These are phyloP conservation scores for Quercus engelmannii DNA, from an alignment of 306 rosid species.

Conservation along the genomic window DNA sequence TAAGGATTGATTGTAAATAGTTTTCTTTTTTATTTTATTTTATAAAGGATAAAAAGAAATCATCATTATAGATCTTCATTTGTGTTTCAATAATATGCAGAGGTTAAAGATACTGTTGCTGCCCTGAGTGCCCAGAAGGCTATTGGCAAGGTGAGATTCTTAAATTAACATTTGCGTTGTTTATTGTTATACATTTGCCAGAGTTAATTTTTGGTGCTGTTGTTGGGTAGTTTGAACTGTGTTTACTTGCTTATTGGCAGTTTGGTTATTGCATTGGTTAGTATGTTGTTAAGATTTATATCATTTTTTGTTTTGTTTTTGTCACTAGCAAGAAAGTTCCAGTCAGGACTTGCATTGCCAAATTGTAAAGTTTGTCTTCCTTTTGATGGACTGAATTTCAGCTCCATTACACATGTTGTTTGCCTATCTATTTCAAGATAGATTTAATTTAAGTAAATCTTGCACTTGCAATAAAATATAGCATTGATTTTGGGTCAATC, in stretches of 20 bases:
- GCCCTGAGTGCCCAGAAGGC: constrained; percentile 63
- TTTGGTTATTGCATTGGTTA: too few relatives aligned
- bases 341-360: too few relatives aligned
- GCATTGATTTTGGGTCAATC: background rate
- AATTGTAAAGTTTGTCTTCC: too few relatives aligned
- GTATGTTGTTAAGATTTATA: too few relatives aligned
- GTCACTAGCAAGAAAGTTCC: too few relatives aligned
- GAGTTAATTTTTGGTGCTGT: background rate
- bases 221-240: too few relatives aligned
- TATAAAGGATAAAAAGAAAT: background rate
- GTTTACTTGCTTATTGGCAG: too few relatives aligned
- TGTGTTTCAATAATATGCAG: constrained; percentile 37
- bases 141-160: constrained; percentile 58
- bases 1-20: background rate
- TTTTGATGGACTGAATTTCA: too few relatives aligned
- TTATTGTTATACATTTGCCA: background rate
- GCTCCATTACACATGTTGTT: background rate
- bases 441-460: background rate
- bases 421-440: background rate
- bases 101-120: constrained; percentile 57
- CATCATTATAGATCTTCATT: background rate
- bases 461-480: background rate
- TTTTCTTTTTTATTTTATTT: background rate
- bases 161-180: background rate
- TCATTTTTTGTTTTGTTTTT: too few relatives aligned